A percentile compares a stretch with the other conserved stretches of the same genome.
These are phyloP conservation scores for Pinus tabuliformis DNA, from an alignment of 75 land plant species.

Conservation along the genomic window DNA sequence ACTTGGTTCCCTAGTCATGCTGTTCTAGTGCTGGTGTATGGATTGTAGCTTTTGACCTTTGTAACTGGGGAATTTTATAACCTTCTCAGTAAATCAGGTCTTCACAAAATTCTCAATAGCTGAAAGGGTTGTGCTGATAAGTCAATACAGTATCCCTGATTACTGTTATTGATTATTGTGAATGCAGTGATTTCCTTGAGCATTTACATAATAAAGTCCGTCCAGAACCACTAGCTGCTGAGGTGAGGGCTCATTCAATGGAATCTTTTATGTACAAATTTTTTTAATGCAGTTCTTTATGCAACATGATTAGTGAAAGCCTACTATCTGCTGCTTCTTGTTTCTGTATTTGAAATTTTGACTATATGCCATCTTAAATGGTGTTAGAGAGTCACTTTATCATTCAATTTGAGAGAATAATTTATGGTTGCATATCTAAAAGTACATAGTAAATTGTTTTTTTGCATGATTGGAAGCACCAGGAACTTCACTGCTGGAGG, in stretches of 20 bases:
- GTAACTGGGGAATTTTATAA: neutral
- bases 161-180: neutral
- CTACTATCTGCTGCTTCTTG: neutral
- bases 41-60: neutral
- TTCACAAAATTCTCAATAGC: neutral
- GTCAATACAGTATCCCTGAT: neutral
- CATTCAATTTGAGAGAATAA: conserved; percentile 11
- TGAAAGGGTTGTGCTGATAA: neutral
- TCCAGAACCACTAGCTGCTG: conserved; percentile 7
- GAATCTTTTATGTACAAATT: neutral
- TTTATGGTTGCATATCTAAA: conserved; percentile 31
- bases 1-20: neutral
- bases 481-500: conserved; percentile 29
- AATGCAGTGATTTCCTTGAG: conserved; percentile 29
- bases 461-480: conserved; percentile 19
- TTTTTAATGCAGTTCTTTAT: neutral
- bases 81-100: neutral
- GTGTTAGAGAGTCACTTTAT: neutral
- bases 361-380: neutral
- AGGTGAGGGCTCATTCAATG: neutral
- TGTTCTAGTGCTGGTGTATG: neutral
- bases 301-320: neutral
- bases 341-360: neutral
- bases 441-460: conserved; percentile 26
- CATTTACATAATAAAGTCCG: conserved; percentile 23